Base-by-base conservation (phyloP, 805 yeast species). In the Metschnikowia drakensbergensis region DNA sequence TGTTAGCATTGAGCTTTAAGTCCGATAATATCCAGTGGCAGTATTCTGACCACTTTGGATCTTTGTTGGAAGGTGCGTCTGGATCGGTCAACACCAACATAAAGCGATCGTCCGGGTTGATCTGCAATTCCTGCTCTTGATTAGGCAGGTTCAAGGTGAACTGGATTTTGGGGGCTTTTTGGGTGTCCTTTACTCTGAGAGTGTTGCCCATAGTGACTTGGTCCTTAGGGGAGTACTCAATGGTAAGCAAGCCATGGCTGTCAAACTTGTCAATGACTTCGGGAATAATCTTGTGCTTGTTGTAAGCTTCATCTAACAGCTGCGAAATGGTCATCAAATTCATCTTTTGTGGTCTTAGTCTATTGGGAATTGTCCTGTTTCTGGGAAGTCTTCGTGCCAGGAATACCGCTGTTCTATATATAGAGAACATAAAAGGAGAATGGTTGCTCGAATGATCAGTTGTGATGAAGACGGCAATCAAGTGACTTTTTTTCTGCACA, bases 11-110 rank as follows among this genome's bases (percentile, higher is more conserved):
- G 57, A 81, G 67, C 37, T 69, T 61, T 58, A 84, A 74, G 55
- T 84, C 83, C 2, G 81, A 67, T 30, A 75, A 69, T 35, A 90
- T 71, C 75, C 80, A 88, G 69, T 90, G 97, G 46, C 86, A 82
- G 64, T 74, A 90, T 66, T 90, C 96, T 3, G 94, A 84, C 95
- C 96, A 89, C 63, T 83, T 88, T 61, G 84, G 81, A 64, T 90
- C 96, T 3, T 79, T 75, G 57, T 82, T 77, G 3, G 90, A 79
- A 10, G 97, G 97, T 6, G 97, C 97, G 71, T 90, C 97, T 1
- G 97, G 97, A 66, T 90, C 97, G 6, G 97, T 91, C 55, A 90
- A 57, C 3, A 87, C 86, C 55, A 91, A 69, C 8, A 94, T 81
- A 68, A 86, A 90, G 44, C 76, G 67, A 54, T 82, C 84, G 26